phyloP scores from a whole-genome alignment of 768 basidiomycete genomes.

The Boletales sp. region DNA sequence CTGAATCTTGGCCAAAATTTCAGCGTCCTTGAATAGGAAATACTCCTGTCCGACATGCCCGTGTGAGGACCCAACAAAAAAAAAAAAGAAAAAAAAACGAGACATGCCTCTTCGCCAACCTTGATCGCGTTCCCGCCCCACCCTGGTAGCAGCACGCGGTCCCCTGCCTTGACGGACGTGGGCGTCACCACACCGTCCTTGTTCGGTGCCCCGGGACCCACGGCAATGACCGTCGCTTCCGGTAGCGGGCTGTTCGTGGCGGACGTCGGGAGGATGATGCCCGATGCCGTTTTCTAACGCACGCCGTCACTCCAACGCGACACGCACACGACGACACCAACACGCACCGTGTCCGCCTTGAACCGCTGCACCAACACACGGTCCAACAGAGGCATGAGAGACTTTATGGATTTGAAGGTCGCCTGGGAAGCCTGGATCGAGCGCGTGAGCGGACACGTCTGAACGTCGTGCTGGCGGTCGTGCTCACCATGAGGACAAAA shows the following conservation, averaged over 20 bases:
- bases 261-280: constrained; percentile 93
- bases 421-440: constrained; percentile 71
- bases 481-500: constrained; percentile 27
- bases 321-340: not conserved
- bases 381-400: constrained; percentile 89
- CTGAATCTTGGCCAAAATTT: constrained; percentile 94
- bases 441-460: not conserved
- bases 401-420: constrained; percentile 93
- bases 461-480: not conserved
- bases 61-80: no score
- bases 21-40: constrained; percentile 89
- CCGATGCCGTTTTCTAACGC: constrained; percentile 91
- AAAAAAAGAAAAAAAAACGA: no score
- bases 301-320: no score
- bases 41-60: constrained; percentile 65
- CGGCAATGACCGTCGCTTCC: constrained; percentile 94
- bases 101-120: constrained; percentile 89
- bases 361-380: constrained; percentile 96
- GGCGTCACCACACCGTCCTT: constrained; percentile 79
- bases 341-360: constrained; percentile 91
- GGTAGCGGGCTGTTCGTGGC: constrained; percentile 84
- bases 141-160: constrained; percentile 89
- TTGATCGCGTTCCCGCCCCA: constrained; percentile 98
- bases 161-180: constrained; percentile 78
- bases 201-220: constrained; percentile 90